phyloP scores from a whole-genome alignment of 352 stramenopile species.

The Phytophthora pseudosyringae region DNA sequence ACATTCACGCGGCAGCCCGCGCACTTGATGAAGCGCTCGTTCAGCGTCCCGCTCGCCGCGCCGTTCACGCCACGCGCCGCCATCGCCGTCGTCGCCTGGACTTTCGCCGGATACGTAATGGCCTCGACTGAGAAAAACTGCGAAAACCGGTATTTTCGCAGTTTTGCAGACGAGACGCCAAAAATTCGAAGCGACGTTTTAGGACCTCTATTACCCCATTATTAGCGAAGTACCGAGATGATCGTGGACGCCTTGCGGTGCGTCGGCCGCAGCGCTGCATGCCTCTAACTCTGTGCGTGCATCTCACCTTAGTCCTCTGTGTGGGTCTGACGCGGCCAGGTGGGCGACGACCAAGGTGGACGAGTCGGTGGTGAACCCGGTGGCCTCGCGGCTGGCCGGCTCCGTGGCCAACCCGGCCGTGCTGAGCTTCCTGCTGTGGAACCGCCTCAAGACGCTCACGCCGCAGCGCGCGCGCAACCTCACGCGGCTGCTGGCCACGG shows the following conservation, averaged over 20 bases:
- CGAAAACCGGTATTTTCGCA: conserved; percentile 21
- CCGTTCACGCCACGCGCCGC: conserved; percentile 58
- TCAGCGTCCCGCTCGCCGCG: conserved; percentile 60
- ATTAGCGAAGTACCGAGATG: conserved; percentile 25
- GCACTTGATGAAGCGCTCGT: conserved; percentile 86
- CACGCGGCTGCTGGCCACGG: conserved; percentile 65
- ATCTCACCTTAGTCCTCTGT: neutral
- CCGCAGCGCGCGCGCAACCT: conserved; percentile 76
- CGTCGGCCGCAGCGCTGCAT: conserved; percentile 7
- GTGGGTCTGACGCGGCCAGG: conserved; percentile 17
- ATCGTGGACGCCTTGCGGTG: conserved; percentile 57
- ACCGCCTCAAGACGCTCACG: conserved; percentile 74
- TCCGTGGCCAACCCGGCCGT: conserved; percentile 83
- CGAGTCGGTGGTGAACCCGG: conserved; percentile 61
- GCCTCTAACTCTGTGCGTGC: neutral
- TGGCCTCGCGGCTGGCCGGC: conserved; percentile 55
- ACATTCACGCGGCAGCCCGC: conserved; percentile 76
- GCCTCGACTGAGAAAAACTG: conserved; percentile 20
- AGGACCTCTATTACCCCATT: conserved; percentile 2
- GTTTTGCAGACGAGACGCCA: conserved; percentile 11
- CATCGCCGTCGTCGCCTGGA: conserved; percentile 29
- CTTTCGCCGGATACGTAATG: conserved; percentile 2
- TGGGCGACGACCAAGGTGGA: conserved; percentile 67
- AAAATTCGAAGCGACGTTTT: conserved; percentile 17
- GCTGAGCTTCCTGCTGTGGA: conserved; percentile 76